phyloP scores from a whole-genome alignment of 768 basidiomycete genomes.

The Brasilioporus rufonigricans region DNA sequence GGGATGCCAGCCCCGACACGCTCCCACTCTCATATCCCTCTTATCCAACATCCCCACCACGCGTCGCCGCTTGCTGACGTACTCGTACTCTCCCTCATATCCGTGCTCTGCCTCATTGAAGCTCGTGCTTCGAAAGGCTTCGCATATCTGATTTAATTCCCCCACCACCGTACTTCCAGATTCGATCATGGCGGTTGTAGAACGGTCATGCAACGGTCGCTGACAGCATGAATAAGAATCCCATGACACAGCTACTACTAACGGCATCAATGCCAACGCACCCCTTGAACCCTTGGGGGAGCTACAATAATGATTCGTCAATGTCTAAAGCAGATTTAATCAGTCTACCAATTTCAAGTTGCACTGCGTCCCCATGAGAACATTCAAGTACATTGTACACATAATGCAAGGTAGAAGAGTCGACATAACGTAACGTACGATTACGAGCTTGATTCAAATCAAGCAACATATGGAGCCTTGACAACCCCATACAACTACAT shows the following conservation, averaged over 20 bases:
- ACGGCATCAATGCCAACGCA: background rate
- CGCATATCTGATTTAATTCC: background rate
- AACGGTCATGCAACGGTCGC: background rate
- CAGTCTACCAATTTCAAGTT: background rate
- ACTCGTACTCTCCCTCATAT: conserved; percentile 12
- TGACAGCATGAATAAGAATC: conserved; percentile 8
- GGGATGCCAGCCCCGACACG: background rate
- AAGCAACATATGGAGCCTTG: conserved; percentile 4
- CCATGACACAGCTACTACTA: background rate
- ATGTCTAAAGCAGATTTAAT: conserved; percentile 1
- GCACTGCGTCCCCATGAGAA: background rate
- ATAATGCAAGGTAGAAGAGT: conserved; percentile 1
- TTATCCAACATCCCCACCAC: background rate
- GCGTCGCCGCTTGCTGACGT: background rate
- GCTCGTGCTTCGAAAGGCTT: conserved; percentile 6
- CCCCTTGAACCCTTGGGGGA: background rate
- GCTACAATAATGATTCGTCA: conserved; percentile 1
- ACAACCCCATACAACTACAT: conserved; percentile 10
- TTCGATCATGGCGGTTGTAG: conserved; percentile 15
- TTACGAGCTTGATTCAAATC: conserved; percentile 12
- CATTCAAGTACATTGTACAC: conserved; percentile 3
- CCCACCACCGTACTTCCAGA: conserved; percentile 1
- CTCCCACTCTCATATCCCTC: background rate
- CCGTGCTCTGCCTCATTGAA: conserved; percentile 6
- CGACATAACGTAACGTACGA: conserved; percentile 21